A percentile compares a stretch with the other conserved stretches of the same genome.
Conservation (phyloP, 176 grass and related monocot species). For the Pontederia crassipes region DNA sequence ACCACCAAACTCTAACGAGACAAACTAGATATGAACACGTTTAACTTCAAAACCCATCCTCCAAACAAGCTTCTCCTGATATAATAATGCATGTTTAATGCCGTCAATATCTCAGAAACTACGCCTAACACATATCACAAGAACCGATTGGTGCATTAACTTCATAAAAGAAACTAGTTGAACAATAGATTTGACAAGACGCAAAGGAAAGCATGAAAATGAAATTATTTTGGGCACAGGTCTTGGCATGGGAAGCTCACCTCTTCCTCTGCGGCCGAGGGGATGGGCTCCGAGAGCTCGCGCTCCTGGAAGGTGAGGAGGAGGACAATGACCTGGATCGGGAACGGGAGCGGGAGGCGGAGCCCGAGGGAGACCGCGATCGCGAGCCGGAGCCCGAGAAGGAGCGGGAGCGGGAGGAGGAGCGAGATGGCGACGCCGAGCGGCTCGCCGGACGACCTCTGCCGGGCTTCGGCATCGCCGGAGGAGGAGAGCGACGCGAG, state of each 20-base stretch:
- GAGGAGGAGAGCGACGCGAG: constrained; percentile 14
- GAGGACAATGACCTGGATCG: constrained; percentile 42
- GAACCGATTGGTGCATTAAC: no score
- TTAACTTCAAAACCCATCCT: no score
- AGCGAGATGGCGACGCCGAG: constrained; percentile 22
- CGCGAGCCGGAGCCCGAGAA: constrained; percentile 51
- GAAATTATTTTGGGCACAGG: not conserved
- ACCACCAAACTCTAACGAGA: no score
- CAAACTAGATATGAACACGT: no score
- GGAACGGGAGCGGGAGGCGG: constrained; percentile 49
- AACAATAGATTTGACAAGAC: not conserved
- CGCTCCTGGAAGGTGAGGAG: constrained; percentile 46
- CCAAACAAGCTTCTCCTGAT: no score
- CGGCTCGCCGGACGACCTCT: constrained; percentile 40
- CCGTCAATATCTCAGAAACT: no score
- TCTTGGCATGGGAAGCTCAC: constrained; percentile 15
- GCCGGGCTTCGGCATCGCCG: constrained; percentile 69
- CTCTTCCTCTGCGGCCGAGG: constrained; percentile 56
- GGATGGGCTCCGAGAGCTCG: constrained; percentile 63
- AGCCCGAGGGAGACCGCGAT: constrained; percentile 45
- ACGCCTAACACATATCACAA: no score
- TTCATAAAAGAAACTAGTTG: no score
- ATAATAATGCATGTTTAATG: no score
- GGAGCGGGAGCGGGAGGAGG: constrained; percentile 47
- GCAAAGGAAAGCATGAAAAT: not conserved